Percentiles rank a stretch among this genome's conserved stretches.
phyloP scores from a whole-genome alignment of 305 asterid genomes.

The Solanum aculeatissimum region DNA sequence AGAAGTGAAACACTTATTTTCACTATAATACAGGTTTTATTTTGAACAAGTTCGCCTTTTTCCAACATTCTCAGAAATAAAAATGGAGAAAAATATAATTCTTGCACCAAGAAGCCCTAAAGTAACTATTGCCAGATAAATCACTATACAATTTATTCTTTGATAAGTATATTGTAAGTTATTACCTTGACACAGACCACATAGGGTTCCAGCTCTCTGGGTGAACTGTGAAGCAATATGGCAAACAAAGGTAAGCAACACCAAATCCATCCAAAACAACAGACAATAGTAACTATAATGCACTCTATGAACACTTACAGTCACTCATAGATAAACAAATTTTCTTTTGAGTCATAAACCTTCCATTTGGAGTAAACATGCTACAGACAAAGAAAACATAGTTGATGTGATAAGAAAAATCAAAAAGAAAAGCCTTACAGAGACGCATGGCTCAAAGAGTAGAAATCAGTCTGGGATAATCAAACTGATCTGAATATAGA shows the following conservation, averaged over 20 bases:
- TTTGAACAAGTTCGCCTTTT: not conserved
- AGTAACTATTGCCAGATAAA: not conserved
- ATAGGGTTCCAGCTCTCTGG: conserved; percentile 49
- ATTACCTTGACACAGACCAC: conserved; percentile 51
- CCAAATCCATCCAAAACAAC: not conserved
- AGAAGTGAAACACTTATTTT: not conserved
- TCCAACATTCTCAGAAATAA: not conserved
- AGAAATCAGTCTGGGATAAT: not conserved
- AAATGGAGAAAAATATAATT: not conserved
- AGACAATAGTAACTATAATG: not conserved
- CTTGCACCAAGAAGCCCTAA: not conserved
- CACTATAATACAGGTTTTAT: not conserved
- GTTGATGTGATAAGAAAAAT: not conserved
- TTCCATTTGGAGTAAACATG: conserved; percentile 78
- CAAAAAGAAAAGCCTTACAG: not conserved
- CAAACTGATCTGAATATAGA: conserved; percentile 2
- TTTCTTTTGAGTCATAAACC: conserved; percentile 84
- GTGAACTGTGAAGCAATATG: conserved; percentile 23
- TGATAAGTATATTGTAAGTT: not conserved
- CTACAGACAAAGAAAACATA: conserved; percentile 29
- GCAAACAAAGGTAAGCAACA: not conserved
- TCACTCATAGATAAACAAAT: conserved; percentile 91
- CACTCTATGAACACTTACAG: conserved; percentile 16
- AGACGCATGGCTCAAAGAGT: not conserved
- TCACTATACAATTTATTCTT: not conserved